Base-by-base conservation (phyloP, 257 asterid species). In the Salvia hispanica region DNA sequence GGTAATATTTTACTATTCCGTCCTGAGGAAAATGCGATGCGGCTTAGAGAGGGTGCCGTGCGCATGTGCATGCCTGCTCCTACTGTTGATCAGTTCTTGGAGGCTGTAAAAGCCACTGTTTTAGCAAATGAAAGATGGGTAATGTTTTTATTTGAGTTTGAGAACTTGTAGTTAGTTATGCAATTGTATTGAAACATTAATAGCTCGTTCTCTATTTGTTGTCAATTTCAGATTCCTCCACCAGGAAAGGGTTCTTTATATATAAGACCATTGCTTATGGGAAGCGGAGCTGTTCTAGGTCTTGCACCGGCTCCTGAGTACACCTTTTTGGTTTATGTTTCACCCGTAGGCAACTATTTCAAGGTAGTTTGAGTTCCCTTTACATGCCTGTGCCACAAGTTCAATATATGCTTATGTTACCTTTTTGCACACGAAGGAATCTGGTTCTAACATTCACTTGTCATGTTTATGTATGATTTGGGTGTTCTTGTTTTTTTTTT, bases 61-160 rank as follows among this genome's bases (percentile, higher is more conserved):
- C 96, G 97, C 36, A 88, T 94, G 97, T 94, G 97, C 85, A 88
- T 91, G 99, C 95, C 99, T 67, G 80, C 96, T 62, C 99, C 95
- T 4, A 77, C 95, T 44, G 93, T 91, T 60, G 88, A 88, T 71
- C 96, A 91, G 73, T 94, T 94, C 71, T 58, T 88, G 73, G 96
- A 91, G 74, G 96, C 96, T 69, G 95, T 94, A 46, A 91, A 87
- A 82, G 80, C 74, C 72, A 91, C 95, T 61, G 96, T 91, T 25
- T 73, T 94, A 59, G 96, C 97, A 44, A 94, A 94, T 58, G 82
- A 91, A 72, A 86, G 95, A 88, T 94, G 97, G 99, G 99, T 94
- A 94, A 77, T 76, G 58, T 11, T 62, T 64, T 64, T 16, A 28
- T 59, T 71, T 58, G 10, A 14, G 68, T 48, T 60, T 9, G 56